These are phyloP conservation scores for Teunomyces gatunensis DNA, from an alignment of 805 yeast genomes.

Conservation along the genomic window DNA sequence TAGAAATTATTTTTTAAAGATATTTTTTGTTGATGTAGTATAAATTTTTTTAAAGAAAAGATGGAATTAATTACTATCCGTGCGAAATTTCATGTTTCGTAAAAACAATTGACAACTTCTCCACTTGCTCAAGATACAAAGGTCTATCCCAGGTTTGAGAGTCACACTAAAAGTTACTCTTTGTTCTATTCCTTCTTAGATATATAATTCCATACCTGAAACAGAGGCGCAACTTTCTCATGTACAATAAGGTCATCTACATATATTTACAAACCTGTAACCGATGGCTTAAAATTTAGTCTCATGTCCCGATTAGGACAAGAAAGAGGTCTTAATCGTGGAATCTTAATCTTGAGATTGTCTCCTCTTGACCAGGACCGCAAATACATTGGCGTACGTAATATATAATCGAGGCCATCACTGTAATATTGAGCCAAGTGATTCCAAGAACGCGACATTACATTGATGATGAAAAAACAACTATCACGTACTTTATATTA, in stretches of 20 bases:
- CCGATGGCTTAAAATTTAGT: conserved; percentile 2
- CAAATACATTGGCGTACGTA: not conserved
- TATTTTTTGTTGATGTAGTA: not conserved
- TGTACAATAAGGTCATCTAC: not conserved
- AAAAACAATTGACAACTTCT: not conserved
- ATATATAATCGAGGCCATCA: not conserved
- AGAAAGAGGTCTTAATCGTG: not conserved
- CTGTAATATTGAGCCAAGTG: not conserved
- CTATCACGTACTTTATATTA: too few species aligned
- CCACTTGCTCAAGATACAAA: not conserved
- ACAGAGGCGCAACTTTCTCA: conserved; percentile 3
- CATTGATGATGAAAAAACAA: not conserved
- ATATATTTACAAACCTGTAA: conserved; percentile 1
- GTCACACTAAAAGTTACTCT: not conserved
- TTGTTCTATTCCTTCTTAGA: not conserved
- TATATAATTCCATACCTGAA: not conserved
- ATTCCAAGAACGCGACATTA: not conserved
- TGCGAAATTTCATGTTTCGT: not conserved
- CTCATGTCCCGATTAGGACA: not conserved
- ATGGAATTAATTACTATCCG: not conserved
- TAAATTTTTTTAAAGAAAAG: not conserved
- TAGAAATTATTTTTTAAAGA: not conserved
- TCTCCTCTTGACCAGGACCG: not conserved
- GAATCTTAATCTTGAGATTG: conserved; percentile 3
- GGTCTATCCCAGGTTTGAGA: not conserved